Percentiles rank a stretch among this genome's conserved stretches.
These are phyloP conservation scores for Acacia acuminata DNA, from an alignment of 306 rosid genomes.

Conservation along the genomic window DNA sequence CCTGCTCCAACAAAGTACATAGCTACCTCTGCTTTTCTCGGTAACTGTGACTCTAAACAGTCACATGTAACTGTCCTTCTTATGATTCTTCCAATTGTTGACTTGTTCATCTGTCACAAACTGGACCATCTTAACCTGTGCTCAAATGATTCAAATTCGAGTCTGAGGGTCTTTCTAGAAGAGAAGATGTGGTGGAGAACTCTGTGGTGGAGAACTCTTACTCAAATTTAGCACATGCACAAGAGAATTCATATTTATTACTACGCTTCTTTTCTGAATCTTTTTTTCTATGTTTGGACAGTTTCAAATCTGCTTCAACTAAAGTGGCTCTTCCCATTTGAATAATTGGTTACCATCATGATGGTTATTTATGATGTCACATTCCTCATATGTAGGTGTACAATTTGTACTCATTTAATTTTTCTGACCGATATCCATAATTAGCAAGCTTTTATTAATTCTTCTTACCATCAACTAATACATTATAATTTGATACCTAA, in stretches of 20 bases:
- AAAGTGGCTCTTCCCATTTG: constrained; percentile 27
- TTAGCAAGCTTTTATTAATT: background rate
- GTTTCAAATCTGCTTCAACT: constrained; percentile 15
- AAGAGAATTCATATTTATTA: constrained; percentile 41
- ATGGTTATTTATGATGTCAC: constrained; percentile 16
- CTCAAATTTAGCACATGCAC: constrained; percentile 36
- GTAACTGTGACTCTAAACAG: constrained; percentile 36
- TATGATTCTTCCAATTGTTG: background rate
- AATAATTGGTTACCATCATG: constrained; percentile 32
- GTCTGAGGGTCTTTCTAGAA: constrained; percentile 10
- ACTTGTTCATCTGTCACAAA: constrained; percentile 29
- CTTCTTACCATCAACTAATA: background rate
- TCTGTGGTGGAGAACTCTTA: constrained; percentile 36
- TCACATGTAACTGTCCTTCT: background rate
- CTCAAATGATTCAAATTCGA: background rate
- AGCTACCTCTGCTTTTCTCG: constrained; percentile 31
- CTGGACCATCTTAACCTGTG: constrained; percentile 34
- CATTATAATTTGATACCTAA: background rate
- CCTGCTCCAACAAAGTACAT: constrained; percentile 27
- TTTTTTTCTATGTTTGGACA: constrained; percentile 33
- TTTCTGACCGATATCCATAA: constrained; percentile 31
- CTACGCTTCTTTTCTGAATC: constrained; percentile 18
- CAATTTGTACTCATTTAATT: constrained; percentile 18
- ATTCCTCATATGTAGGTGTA: background rate
- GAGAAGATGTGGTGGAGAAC: constrained; percentile 17